Evolutionary conservation across 148 eudicot species (phyloP), one percentile per base, ranked within the genome.

Genomic region (Spergularia bocconei): DNA sequence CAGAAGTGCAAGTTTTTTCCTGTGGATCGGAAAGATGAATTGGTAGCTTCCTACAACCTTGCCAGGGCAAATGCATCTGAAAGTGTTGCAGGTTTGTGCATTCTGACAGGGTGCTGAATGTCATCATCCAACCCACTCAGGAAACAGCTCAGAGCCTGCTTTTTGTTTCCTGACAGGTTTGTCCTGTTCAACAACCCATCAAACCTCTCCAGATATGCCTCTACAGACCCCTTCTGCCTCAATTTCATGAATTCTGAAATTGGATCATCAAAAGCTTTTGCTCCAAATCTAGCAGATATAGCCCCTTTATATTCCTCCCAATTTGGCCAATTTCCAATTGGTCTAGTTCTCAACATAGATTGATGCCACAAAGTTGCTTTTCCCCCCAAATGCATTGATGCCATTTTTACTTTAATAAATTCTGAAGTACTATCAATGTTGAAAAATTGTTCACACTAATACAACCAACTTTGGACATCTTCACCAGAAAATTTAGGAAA

Each of bases 401-500:
- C 67, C 4, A 67, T 2, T 8, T 59, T 21, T 0, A 76, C 78
- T 16, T 67, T 67, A 7, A 44, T 20, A 11, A 39, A 20, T 2
- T 15, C 57, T 4, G 64, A 4, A 11, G 79, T 58, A 6, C n/a
- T 15, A 38, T 59, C 68, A 3, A 76, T 14, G 2, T 44, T 20
- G 11, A 74, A 63, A 7, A 74, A 57, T 1, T 76, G 67, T 8
- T 76, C 79, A n/a, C 64, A 67, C 1, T 11, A 23, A 16, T 41
- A 56, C 0, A 75, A 6, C 73, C 79, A 68, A 0, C 63, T 73
- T 11, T 0, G 7, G 1, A 41, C 62, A 55, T 33, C 6, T 10
- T 63, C 47, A 5, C 60, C 69, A 50, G 25, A 21, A 54, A 74
- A 74, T 33, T 64, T 62, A 2, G 69, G 69, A 7, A 74, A 74